Evolutionary conservation across 371 early-diverging fungal species (phyloP).

Genomic region (Zancudomyces culisetae): DNA sequence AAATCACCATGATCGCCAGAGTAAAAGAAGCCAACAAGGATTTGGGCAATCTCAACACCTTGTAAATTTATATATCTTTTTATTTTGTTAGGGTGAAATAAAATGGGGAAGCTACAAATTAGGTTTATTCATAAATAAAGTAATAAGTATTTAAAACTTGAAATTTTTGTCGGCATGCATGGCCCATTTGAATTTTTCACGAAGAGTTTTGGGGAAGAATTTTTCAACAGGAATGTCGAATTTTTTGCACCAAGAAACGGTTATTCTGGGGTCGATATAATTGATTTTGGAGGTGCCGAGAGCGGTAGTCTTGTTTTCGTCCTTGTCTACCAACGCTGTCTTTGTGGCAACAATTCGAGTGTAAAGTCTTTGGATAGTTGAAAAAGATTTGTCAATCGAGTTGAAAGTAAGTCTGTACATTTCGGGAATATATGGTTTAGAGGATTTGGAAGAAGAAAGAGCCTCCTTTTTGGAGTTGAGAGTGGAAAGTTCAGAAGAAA

Average conservation of each 20-base stretch:
- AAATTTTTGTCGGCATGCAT: slow-evolving; percentile 49
- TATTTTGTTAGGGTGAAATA: too few relatives aligned
- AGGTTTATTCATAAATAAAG: too few relatives aligned
- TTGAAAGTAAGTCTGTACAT: slow-evolving; percentile 18
- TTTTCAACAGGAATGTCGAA: slow-evolving; percentile 76
- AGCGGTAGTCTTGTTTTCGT: slow-evolving; percentile 93
- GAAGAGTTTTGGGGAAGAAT: slow-evolving; percentile 71
- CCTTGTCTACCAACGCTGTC: slow-evolving; percentile 50
- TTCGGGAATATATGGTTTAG: slow-evolving; percentile 12
- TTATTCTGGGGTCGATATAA: slow-evolving; percentile 95
- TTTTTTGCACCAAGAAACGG: slow-evolving; percentile 80
- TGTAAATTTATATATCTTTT: slow-evolving; percentile 33
- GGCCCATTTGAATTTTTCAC: slow-evolving; percentile 96
- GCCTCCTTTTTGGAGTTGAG: slow-evolving; percentile 10
- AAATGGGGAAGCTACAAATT: too few relatives aligned
- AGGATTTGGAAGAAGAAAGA: slow-evolving; percentile 6
- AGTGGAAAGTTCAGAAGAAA: slow-evolving; percentile 32
- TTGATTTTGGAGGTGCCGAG: slow-evolving; percentile 94
- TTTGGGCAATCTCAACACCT: slow-evolving; percentile 45
- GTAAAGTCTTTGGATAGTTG: slow-evolving; percentile 16
- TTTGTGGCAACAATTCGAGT: slow-evolving; percentile 22
- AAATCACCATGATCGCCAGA: slow-evolving; percentile 63
- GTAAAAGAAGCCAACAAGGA: slow-evolving; percentile 58
- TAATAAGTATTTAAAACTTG: slow-evolving; percentile 16
- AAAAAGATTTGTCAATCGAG: too few relatives aligned